Evolutionary conservation across 495 filamentous ascomycete species (phyloP).

Genomic region (Xylaria venustula): DNA sequence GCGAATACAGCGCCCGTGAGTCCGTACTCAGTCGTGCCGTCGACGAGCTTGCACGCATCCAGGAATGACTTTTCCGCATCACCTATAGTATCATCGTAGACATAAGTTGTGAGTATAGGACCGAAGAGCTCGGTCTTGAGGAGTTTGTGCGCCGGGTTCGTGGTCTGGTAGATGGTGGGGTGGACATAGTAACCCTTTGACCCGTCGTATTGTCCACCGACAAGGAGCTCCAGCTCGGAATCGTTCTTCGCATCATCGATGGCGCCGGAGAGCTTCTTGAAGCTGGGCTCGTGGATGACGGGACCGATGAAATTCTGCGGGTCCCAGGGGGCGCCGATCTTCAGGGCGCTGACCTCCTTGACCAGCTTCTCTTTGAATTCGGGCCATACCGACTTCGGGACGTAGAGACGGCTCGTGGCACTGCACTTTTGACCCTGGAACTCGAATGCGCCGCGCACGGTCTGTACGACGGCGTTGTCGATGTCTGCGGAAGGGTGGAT

Average conservation of each 20-base stretch:
- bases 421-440: constrained; percentile 91
- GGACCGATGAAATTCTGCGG: constrained; percentile 73
- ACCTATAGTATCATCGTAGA: constrained; percentile 62
- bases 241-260: constrained; percentile 71
- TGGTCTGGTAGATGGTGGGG: constrained; percentile 68
- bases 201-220: constrained; percentile 68
- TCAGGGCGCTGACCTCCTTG: constrained; percentile 63
- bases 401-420: constrained; percentile 74
- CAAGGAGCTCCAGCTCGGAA: constrained; percentile 58
- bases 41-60: constrained; percentile 54
- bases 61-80: constrained; percentile 56
- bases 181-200: constrained; percentile 68
- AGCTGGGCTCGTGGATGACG: constrained; percentile 71
- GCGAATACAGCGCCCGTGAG: constrained; percentile 81
- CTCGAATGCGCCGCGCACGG: constrained; percentile 83
- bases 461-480: constrained; percentile 73
- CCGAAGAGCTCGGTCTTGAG: constrained; percentile 77
- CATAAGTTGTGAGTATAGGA: constrained; percentile 65
- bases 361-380: constrained; percentile 62
- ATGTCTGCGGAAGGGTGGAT: constrained; percentile 73
- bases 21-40: constrained; percentile 70
- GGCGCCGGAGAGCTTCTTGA: constrained; percentile 64
- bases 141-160: constrained; percentile 60
- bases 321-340: constrained; percentile 66
- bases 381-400: constrained; percentile 68